Evolutionary conservation across 1,284 basidiomycete species (phyloP).

Genomic region (Rhodotorula sp.): DNA sequence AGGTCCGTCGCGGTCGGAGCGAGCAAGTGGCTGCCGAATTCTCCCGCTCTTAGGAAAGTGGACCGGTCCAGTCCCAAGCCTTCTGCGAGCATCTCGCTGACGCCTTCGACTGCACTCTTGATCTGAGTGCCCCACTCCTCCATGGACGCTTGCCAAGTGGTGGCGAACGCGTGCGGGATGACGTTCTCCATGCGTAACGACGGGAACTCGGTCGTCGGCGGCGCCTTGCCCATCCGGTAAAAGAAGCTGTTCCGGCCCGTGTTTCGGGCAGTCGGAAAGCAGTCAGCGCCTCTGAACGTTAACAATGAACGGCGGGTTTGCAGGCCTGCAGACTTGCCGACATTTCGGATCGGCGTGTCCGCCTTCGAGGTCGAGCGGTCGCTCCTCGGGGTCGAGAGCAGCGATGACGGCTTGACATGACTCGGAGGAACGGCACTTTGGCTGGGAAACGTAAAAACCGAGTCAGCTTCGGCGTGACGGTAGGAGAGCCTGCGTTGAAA

Average conservation of each 20-base stretch:
- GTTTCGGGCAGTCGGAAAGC: background rate
- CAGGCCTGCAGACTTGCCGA: slow-evolving; percentile 52
- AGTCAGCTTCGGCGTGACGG: background rate
- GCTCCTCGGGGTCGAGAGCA: slow-evolving; percentile 67
- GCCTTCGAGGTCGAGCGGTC: slow-evolving; percentile 67
- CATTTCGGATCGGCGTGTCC: slow-evolving; percentile 87
- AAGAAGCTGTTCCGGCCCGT: slow-evolving; percentile 65
- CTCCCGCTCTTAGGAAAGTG: slow-evolving; percentile 71
- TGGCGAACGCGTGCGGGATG: slow-evolving; percentile 62
- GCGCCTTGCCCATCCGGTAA: slow-evolving; percentile 75
- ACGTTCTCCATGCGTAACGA: slow-evolving; percentile 72
- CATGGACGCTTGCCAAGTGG: slow-evolving; percentile 67
- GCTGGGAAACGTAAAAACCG: slow-evolving; percentile 47
- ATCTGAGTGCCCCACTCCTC: slow-evolving; percentile 79
- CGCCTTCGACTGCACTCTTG: slow-evolving; percentile 72
- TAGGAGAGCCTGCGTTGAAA: no score
- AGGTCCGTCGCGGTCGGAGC: slow-evolving; percentile 89
- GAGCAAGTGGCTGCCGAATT: slow-evolving; percentile 73
- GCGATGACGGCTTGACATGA: slow-evolving; percentile 71
- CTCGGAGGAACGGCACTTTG: slow-evolving; percentile 57
- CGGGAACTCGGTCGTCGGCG: slow-evolving; percentile 73
- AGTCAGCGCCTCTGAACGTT: background rate
- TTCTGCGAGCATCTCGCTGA: slow-evolving; percentile 77
- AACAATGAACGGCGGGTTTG: background rate
- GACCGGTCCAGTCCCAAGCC: slow-evolving; percentile 70